Conservation (phyloP, 1,284 basidiomycete genomes). For the Papiliotrema laurentii region DNA sequence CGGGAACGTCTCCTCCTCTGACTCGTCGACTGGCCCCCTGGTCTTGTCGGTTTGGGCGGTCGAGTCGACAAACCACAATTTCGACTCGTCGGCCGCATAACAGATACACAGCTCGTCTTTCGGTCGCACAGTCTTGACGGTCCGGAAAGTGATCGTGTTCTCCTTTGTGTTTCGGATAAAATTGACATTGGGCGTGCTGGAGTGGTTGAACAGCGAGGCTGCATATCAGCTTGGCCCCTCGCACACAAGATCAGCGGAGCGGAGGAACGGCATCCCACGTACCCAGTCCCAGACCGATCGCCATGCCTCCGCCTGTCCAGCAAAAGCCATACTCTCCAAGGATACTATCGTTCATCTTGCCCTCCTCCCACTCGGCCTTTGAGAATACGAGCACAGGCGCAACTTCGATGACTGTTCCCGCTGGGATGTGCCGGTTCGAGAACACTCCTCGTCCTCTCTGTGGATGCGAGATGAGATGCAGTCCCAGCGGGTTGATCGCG, state of each 20-base stretch:
- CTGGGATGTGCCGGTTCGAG: slow-evolving; percentile 57
- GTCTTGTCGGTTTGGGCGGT: neutral
- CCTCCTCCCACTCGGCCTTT: slow-evolving; percentile 65
- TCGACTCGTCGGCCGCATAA: slow-evolving; percentile 45
- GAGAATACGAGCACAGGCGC: slow-evolving; percentile 79
- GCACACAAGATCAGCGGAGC: neutral
- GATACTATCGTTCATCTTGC: slow-evolving; percentile 59
- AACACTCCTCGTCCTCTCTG: slow-evolving; percentile 44
- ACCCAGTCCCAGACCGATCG: slow-evolving; percentile 82
- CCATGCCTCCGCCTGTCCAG: slow-evolving; percentile 75
- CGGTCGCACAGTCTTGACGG: slow-evolving; percentile 23
- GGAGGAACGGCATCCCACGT: slow-evolving; percentile 21
- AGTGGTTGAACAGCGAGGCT: slow-evolving; percentile 50
- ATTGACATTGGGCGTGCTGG: slow-evolving; percentile 45
- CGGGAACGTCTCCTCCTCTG: neutral
- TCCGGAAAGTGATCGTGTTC: slow-evolving; percentile 35
- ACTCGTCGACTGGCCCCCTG: neutral
- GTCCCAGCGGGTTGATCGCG: slow-evolving; percentile 38
- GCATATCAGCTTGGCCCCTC: slow-evolving; percentile 3
- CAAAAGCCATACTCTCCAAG: slow-evolving; percentile 82
- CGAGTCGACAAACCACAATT: slow-evolving; percentile 38
- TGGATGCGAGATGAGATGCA: slow-evolving; percentile 32
- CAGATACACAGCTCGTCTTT: slow-evolving; percentile 45
- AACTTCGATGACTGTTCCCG: slow-evolving; percentile 68
- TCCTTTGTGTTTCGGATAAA: slow-evolving; percentile 31